These are phyloP conservation scores for Pyrus bretschneideri DNA, from an alignment of 306 rosid species.

Conservation along the genomic window DNA sequence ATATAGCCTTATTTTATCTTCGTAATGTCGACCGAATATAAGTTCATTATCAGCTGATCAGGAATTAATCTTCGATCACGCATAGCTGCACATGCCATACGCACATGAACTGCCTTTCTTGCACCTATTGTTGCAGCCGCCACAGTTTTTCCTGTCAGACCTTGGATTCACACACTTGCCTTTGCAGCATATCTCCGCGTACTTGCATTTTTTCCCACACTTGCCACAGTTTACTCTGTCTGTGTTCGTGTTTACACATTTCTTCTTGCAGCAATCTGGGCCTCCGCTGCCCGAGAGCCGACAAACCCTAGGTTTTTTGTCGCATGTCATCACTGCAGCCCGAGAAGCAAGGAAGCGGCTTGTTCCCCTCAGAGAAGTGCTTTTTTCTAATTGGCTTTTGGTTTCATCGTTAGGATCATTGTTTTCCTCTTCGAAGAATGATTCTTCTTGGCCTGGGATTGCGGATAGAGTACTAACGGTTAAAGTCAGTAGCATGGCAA, in stretches of 20 bases:
- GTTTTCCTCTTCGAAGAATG: background rate
- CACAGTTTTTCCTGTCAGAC: constrained; percentile 6
- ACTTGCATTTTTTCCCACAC: constrained; percentile 7
- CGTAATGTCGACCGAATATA: too few relatives aligned
- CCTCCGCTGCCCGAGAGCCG: background rate
- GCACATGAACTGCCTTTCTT: background rate
- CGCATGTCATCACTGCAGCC: background rate
- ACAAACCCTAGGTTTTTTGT: background rate
- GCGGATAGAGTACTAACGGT: constrained; percentile 24
- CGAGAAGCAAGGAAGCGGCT: constrained; percentile 16
- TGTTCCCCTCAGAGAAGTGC: constrained; percentile 14
- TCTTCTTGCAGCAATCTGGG: background rate
- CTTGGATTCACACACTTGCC: background rate
- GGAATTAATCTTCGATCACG: background rate
- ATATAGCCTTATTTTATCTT: too few relatives aligned
- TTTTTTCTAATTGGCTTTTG: background rate
- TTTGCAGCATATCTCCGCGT: background rate
- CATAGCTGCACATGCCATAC: background rate
- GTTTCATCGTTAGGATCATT: background rate
- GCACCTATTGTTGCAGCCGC: constrained; percentile 1
- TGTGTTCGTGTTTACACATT: background rate
- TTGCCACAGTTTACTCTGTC: constrained; percentile 2
- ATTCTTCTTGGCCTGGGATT: background rate
- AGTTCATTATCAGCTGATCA: too few relatives aligned
- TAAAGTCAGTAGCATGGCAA: constrained; percentile 24